phyloP scores from a whole-genome alignment of 306 rosid species.

The Gillenia trifoliata region DNA sequence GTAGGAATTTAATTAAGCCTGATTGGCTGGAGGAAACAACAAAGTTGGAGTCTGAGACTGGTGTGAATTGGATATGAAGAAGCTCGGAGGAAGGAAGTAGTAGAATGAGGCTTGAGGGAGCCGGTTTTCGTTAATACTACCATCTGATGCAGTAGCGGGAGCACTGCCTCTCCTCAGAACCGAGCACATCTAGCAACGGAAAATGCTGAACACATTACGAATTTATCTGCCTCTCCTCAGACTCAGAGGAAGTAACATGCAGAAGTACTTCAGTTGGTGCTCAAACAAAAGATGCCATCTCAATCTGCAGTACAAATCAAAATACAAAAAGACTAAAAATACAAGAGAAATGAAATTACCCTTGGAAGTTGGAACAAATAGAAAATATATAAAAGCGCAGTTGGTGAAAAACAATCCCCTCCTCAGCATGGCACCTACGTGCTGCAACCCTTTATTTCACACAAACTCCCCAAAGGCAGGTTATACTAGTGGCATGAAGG shows the following conservation, averaged over 20 bases:
- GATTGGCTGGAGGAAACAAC: conserved; percentile 16
- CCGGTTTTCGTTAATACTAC: not conserved
- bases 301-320: conserved; percentile 60
- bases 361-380: not conserved
- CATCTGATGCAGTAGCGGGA: not conserved
- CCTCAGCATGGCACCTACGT: not conserved
- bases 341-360: not conserved
- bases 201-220: not conserved
- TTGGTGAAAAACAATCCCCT: not conserved
- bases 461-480: not conserved
- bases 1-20: conserved; percentile 13
- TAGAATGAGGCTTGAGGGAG: conserved; percentile 7
- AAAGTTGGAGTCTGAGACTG: conserved; percentile 9
- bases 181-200: not conserved
- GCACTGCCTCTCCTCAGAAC: conserved; percentile 1
- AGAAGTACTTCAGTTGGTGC: conserved; percentile 63
- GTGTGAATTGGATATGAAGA: conserved; percentile 21
- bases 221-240: not conserved
- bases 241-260: not conserved
- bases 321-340: not conserved
- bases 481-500: not conserved
- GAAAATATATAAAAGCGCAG: not conserved
- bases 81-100: conserved; percentile 10
- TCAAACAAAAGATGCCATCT: conserved; percentile 91
- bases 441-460: not conserved